These are phyloP conservation scores for Metarhizium sp. DNA, from an alignment of 2,329 filamentous ascomycete genomes.

Conservation along the genomic window DNA sequence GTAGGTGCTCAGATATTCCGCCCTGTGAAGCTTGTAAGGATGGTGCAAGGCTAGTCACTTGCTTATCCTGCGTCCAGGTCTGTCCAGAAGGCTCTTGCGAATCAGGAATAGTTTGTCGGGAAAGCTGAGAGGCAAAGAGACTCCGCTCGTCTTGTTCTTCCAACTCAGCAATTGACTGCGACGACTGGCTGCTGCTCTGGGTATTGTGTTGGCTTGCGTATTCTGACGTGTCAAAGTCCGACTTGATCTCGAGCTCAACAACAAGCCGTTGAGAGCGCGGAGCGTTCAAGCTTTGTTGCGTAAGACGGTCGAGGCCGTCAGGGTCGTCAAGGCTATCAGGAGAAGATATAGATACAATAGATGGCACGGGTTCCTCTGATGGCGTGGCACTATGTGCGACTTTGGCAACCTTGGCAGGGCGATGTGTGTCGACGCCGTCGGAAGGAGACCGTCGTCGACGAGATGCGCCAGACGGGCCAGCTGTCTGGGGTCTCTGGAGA, in stretches of 20 bases:
- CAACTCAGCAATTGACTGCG: constrained; percentile 24
- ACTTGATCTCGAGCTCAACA: constrained; percentile 20
- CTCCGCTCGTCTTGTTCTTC: constrained; percentile 25
- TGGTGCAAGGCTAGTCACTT: not conserved
- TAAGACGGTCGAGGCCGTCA: not conserved
- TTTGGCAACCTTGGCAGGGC: constrained; percentile 14
- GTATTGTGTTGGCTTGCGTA: constrained; percentile 23
- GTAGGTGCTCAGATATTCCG: not conserved
- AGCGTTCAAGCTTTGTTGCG: not conserved
- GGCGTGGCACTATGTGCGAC: constrained; percentile 13
- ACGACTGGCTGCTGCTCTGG: constrained; percentile 18
- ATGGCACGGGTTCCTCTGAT: constrained; percentile 21
- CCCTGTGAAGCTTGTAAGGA: not conserved
- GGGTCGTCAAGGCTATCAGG: constrained; percentile 11
- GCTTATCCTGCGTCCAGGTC: constrained; percentile 10
- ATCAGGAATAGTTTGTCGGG: constrained; percentile 31
- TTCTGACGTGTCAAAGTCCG: constrained; percentile 24
- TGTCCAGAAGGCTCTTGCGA: constrained; percentile 29
- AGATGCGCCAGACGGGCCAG: not conserved
- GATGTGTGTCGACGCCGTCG: constrained; percentile 9
- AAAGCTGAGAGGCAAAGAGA: constrained; percentile 20
- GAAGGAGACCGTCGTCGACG: constrained; percentile 2
- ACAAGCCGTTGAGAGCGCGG: constrained; percentile 10
- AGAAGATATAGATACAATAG: constrained; percentile 18
- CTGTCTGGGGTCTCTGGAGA: constrained; percentile 3